Percentiles rank a stretch among this genome's conserved stretches.
phyloP scores from a whole-genome alignment of 2,329 filamentous ascomycete species.

The Monascus ruber region DNA sequence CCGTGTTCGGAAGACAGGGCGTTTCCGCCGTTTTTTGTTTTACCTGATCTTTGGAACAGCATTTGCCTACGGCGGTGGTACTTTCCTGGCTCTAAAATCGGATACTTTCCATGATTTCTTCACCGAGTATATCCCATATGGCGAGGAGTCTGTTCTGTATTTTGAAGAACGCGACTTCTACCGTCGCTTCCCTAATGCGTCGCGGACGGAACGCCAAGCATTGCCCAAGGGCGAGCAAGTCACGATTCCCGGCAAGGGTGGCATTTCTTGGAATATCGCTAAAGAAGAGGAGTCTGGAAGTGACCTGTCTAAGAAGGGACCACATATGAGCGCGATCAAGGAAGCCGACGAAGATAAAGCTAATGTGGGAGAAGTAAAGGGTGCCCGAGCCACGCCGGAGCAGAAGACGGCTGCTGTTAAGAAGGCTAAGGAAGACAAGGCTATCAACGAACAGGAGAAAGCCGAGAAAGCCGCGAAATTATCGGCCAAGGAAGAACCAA shows the following conservation, averaged over 20 bases:
- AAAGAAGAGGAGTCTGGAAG: conserved; percentile 49
- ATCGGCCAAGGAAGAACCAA: conserved; percentile 3
- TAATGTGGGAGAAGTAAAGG: conserved; percentile 16
- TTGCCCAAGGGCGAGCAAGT: conserved; percentile 45
- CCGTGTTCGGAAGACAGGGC: conserved; percentile 54
- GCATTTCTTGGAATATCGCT: conserved; percentile 68
- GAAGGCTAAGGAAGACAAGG: conserved; percentile 19
- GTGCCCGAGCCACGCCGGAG: conserved; percentile 16
- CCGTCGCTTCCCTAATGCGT: conserved; percentile 60
- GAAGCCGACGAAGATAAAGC: conserved; percentile 18
- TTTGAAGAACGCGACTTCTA: conserved; percentile 91
- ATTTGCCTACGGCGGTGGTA: conserved; percentile 72
- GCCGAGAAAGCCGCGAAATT: conserved; percentile 5
- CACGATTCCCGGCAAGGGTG: conserved; percentile 74
- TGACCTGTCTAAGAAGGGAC: conserved; percentile 43
- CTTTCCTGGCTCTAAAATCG: conserved; percentile 84
- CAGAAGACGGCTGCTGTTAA: conserved; percentile 15
- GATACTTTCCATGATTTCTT: conserved; percentile 99
- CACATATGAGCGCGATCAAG: conserved; percentile 35
- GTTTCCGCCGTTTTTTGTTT: conserved; percentile 66
- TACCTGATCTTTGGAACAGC: conserved; percentile 65
- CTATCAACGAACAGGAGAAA: conserved; percentile 18
- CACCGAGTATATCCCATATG: conserved; percentile 89
- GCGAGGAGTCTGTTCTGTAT: conserved; percentile 88
- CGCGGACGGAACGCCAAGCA: conserved; percentile 34